Conservation (phyloP, 2,329 filamentous ascomycete species). For the Colletotrichum falcatum region DNA sequence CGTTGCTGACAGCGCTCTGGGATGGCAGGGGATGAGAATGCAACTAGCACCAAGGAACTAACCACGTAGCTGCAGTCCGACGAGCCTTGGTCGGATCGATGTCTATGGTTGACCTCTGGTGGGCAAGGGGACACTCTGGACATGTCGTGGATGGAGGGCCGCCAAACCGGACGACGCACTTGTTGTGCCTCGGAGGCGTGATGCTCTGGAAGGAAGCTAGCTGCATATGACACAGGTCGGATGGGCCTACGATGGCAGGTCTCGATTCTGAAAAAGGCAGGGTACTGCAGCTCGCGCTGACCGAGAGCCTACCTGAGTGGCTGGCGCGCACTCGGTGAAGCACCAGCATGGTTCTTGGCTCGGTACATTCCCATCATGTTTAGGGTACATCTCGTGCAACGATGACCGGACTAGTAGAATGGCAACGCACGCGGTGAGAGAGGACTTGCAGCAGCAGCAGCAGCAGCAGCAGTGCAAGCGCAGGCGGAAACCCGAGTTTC, state of each 20-base stretch:
- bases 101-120: conserved; percentile 13
- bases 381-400: conserved; percentile 26
- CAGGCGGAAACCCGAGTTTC: not conserved
- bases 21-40: conserved; percentile 11
- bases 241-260: conserved; percentile 27
- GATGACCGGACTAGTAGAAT: not conserved
- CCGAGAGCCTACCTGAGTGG: conserved; percentile 33
- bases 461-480: conserved; percentile 7
- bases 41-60: conserved; percentile 15
- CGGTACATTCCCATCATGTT: conserved; percentile 28
- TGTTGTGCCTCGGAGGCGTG: conserved; percentile 16
- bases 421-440: not conserved
- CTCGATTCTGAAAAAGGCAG: conserved; percentile 31
- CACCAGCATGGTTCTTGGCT: conserved; percentile 10
- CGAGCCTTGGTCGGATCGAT: conserved; percentile 27
- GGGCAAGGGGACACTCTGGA: conserved; percentile 1
- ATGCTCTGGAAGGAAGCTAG: conserved; percentile 25
- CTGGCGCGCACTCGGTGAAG: conserved; percentile 37
- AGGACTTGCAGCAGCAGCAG: conserved; percentile 8
- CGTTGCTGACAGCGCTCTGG: not conserved
- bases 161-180: conserved; percentile 19
- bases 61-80: conserved; percentile 29
- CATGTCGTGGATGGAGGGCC: conserved; percentile 9
- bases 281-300: conserved; percentile 31
- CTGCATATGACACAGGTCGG: conserved; percentile 22